phyloP scores from a whole-genome alignment of 1,284 basidiomycete genomes.

The Mycosarcoma maydis region DNA sequence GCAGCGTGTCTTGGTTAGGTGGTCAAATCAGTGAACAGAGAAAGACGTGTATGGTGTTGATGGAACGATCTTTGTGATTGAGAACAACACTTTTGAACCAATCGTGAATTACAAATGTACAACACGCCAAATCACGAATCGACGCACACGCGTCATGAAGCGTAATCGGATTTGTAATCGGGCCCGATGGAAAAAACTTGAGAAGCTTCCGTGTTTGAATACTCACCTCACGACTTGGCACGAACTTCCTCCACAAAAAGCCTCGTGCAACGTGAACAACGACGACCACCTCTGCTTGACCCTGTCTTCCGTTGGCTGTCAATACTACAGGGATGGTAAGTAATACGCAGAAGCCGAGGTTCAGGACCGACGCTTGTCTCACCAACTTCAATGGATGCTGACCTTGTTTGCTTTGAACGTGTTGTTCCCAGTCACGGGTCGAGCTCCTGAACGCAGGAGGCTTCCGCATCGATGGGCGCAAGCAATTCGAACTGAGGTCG shows the following conservation, averaged over 20 bases:
- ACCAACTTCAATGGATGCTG: no score
- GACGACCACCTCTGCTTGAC: not conserved
- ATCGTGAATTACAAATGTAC: no score
- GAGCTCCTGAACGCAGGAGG: conserved; percentile 88
- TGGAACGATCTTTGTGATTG: conserved; percentile 1
- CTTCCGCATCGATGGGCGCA: conserved; percentile 85
- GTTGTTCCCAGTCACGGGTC: conserved; percentile 73
- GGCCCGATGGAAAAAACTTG: conserved; percentile 14
- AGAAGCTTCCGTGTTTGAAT: not conserved
- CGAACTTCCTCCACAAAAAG: conserved; percentile 29
- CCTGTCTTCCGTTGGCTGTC: no score
- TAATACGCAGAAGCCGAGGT: not conserved
- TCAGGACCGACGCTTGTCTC: no score
- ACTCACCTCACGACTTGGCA: no score
- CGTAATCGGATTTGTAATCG: not conserved
- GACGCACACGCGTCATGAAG: not conserved
- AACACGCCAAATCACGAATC: not conserved
- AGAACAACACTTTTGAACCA: conserved; percentile 24
- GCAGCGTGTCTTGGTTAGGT: no score
- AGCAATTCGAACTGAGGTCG: conserved; percentile 87
- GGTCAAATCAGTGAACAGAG: no score
- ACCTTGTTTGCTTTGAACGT: not conserved
- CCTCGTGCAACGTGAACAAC: not conserved
- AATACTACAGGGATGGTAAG: conserved; percentile 22
- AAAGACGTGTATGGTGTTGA: conserved; percentile 6